Percentiles rank a stretch among this genome's conserved stretches.
Evolutionary conservation across 2,329 filamentous ascomycete species (phyloP).

Genomic region (Aplosporella prunicola): DNA sequence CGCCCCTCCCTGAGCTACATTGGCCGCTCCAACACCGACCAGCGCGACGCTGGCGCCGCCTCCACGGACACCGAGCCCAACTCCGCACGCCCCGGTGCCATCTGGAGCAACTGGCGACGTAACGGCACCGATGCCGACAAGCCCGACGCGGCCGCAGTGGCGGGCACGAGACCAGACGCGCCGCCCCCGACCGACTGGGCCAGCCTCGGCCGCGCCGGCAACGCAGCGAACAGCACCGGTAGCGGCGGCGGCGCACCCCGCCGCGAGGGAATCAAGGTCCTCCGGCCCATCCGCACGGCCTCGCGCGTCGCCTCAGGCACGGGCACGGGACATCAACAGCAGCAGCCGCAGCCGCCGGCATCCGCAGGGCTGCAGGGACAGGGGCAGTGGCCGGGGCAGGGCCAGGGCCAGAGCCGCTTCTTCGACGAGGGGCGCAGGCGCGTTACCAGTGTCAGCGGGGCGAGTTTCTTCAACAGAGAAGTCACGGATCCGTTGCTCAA

Average conservation of each 20-base stretch:
- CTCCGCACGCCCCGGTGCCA: conserved; percentile 25
- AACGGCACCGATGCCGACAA: conserved; percentile 18
- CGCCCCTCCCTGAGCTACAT: not conserved
- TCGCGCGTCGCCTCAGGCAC: conserved; percentile 31
- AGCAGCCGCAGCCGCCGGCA: conserved; percentile 24
- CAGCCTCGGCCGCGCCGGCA: conserved; percentile 19
- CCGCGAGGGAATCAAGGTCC: conserved; percentile 75
- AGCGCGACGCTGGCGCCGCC: not conserved
- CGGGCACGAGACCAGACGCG: conserved; percentile 19
- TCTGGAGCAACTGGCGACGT: conserved; percentile 42
- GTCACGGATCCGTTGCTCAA: conserved; percentile 2
- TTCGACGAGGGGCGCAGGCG: conserved; percentile 40
- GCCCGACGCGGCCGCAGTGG: conserved; percentile 1
- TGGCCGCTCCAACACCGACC: not conserved
- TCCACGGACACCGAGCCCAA: not conserved
- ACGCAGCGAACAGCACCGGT: conserved; percentile 40
- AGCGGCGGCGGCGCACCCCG: conserved; percentile 58
- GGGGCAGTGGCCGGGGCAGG: not conserved
- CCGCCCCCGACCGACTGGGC: conserved; percentile 40
- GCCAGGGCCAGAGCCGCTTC: conserved; percentile 24
- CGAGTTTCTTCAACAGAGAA: conserved; percentile 4
- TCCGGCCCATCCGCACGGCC: conserved; percentile 64
- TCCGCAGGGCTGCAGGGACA: conserved; percentile 28
- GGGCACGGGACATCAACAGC: not conserved
- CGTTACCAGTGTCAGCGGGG: conserved; percentile 12